phyloP scores from a whole-genome alignment of 192 early-diverging fungal species.

The Chytriomyces confervae region DNA sequence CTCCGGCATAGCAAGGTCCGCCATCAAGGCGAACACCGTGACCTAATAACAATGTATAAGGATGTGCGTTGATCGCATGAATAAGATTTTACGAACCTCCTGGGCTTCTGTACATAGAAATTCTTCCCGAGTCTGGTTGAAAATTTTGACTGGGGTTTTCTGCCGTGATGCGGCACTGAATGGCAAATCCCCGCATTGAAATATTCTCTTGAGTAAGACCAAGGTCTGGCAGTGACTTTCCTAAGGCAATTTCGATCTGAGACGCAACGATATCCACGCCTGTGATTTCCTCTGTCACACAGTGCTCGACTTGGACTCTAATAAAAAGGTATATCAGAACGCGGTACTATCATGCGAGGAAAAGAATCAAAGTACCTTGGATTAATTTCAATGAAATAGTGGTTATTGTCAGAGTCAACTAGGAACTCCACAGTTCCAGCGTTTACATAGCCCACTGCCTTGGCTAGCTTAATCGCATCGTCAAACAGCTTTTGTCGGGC shows the following conservation, averaged over 20 bases:
- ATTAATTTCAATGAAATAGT: conserved; percentile 99
- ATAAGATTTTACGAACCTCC: conserved; percentile 62
- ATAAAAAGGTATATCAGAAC: background rate
- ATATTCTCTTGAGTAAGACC: conserved; percentile 83
- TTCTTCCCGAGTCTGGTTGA: conserved; percentile 95
- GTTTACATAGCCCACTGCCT: conserved; percentile 87
- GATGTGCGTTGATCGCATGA: background rate
- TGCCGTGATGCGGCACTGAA: conserved; percentile 96
- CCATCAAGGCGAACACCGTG: conserved; percentile 55
- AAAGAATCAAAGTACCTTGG: conserved; percentile 62
- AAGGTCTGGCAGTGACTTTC: conserved; percentile 77
- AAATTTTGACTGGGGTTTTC: conserved; percentile 93
- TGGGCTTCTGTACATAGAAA: conserved; percentile 91
- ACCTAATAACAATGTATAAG: background rate
- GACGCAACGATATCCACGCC: conserved; percentile 92
- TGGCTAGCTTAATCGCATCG: conserved; percentile 92
- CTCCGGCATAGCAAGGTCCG: conserved; percentile 87
- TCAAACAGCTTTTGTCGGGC: conserved; percentile 79
- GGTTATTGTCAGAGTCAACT: conserved; percentile 80
- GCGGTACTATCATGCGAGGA: background rate
- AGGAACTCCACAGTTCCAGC: conserved; percentile 98
- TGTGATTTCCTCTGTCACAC: conserved; percentile 96
- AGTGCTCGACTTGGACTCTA: conserved; percentile 95
- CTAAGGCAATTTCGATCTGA: conserved; percentile 95
- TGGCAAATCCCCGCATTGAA: conserved; percentile 76